Evolutionary conservation across 1,139 yeast genomes (phyloP), one percentile per base, ranked within the genome.

Genomic region (Spathaspora sp.): DNA sequence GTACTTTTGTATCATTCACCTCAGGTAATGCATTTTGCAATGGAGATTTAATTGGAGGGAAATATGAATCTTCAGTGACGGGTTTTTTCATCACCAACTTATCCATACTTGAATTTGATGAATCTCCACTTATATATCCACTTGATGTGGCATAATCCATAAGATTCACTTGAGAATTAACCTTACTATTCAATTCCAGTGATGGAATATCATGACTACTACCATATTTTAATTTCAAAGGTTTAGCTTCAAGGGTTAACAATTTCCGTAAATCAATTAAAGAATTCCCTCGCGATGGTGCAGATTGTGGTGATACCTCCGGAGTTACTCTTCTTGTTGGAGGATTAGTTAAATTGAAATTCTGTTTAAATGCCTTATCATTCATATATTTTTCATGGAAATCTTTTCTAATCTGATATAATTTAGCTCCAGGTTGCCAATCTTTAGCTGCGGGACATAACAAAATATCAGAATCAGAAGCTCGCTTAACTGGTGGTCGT

Each of bases 261-360:
- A 74, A 56, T 48, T 72, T 72, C 24, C 72, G 60, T 45, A 74
- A 63, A 54, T 74, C 78, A 26, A 74, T 70, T 9, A 73, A 74
- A 4, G 77, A 71, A 50, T 74, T 74, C 39, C 65, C 61, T 47
- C 76, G 57, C 7, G 77, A 68, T 5, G 80, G 79, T 48, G 70
- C 74, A 1, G 76, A 69, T 42, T 57, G 66, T 7, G 80, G 80
- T 8, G 76, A 70, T 1, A 74, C 73, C 43, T 72, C 76, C 2
- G 80, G 80, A 31, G 75, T 65, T 1, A 69, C 61, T 4, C 76
- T 77, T 41, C 58, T 60, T 13, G 48, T 42, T 0, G 79, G 79
- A 20, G 61, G 72, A 40, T 64, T 60, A 10, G 57, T 51, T 23
- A 74, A 53, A 50, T 59, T 59, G 47, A 64, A 74, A 3, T 61